Base-by-base conservation (phyloP, 495 filamentous ascomycete genomes). In the Hypoxylon lienhwacheense region DNA sequence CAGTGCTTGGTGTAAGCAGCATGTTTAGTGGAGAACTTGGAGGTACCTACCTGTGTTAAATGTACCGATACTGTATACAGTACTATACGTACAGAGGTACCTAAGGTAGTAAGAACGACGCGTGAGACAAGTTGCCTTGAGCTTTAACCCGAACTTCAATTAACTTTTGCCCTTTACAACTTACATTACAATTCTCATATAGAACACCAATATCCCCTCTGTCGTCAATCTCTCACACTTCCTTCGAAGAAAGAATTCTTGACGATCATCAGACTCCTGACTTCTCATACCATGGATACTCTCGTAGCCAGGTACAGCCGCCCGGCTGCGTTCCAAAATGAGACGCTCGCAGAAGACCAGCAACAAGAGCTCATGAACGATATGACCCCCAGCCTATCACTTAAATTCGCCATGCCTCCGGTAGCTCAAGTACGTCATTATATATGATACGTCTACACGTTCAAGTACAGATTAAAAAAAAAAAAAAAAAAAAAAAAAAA, bases 361-460 rank as follows among this genome's bases (percentile, higher is more conserved):
- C 66, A 66, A 70, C 85, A 95, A 55, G 88, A 95, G 64, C 77
- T 88, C 61, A 78, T 73, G 65, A 75, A 81, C 55, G 76, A 82
- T 58, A 76, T 81, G 44, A 80, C 85, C 54, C 82, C 89, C 59
- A 70, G 66, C 35, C 73, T 95, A 55, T 90, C 87, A 14, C 83
- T 96, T 59, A 91, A 88, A 69, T 98, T 98, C 72, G 84, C 86
- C 61, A 85, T 98, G 70, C 93, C 93, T 46, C 92, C 93, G n/a
- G 82, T 97, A 72, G 83, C 88, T 53, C 88, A 93, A 66, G 91
- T 97, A 76, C 69, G 84, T 68, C 5, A 28, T 50, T 8, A 12
- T 28, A 6, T 14, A 20, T 34, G 12, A 28, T 17, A 43, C 17
- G 4, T 4, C 19, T 20, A 15, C 61, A 42, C 4, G 5, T 21